These are phyloP conservation scores for Claviceps humidiphila DNA, from an alignment of 2,329 filamentous ascomycete species.

Conservation along the genomic window DNA sequence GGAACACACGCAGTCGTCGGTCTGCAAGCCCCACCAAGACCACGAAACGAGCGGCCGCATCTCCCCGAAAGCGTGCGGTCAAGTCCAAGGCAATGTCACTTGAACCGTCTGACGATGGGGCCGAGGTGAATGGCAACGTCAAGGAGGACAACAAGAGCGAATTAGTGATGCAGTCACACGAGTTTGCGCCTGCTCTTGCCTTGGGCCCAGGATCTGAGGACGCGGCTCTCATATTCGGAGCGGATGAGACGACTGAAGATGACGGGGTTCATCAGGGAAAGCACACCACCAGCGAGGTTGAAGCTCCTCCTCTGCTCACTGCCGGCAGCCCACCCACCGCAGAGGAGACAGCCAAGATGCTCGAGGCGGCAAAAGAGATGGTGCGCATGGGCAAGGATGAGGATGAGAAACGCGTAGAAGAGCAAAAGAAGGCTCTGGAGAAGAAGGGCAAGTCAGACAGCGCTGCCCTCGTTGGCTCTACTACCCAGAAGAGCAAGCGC, in stretches of 20 bases:
- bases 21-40: constrained; percentile 45
- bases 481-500: constrained; percentile 49
- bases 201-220: constrained; percentile 43
- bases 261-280: constrained; percentile 50
- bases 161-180: constrained; percentile 30
- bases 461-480: constrained; percentile 18
- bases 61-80: constrained; percentile 40
- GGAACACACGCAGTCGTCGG: constrained; percentile 37
- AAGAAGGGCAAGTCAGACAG: constrained; percentile 23
- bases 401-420: constrained; percentile 26
- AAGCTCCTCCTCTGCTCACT: constrained; percentile 52
- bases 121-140: constrained; percentile 17
- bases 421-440: constrained; percentile 24
- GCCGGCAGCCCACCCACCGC: constrained; percentile 57
- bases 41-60: constrained; percentile 32
- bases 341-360: constrained; percentile 70
- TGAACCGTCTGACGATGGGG: constrained; percentile 16
- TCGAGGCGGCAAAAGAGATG: constrained; percentile 78
- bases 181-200: constrained; percentile 34
- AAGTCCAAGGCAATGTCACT: constrained; percentile 29
- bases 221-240: constrained; percentile 52
- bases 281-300: constrained; percentile 60
- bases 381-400: constrained; percentile 52
- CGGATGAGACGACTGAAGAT: constrained; percentile 46
- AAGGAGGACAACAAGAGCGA: constrained; percentile 20